Evolutionary conservation across 2,329 filamentous ascomycete species (phyloP), one percentile per base, ranked within the genome.

Genomic region (Aquanectria penicillioides): DNA sequence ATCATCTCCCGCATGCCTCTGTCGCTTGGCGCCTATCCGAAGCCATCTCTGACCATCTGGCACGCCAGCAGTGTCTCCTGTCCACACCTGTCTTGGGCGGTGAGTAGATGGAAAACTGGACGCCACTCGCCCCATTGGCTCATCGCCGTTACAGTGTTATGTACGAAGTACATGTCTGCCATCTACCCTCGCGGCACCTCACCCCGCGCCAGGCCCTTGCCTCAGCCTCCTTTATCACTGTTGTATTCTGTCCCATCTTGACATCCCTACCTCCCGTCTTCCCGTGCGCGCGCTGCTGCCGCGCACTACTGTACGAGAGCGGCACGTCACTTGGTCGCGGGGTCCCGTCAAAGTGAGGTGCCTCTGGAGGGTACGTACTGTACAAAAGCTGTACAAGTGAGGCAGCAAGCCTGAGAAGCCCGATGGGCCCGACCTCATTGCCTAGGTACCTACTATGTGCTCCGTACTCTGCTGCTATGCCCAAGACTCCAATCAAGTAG

Each of bases 271-370:
- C 25, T 56, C 38, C 48, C 41, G 48, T 29, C 48, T 28, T 51
- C 48, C 38, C 37, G 46, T 44, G 54, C 38, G 31, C 48, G 58
- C 60, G 44, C 41, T 65, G 61, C 63, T 57, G 63, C 52, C 43
- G 59, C 59, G 62, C 57, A 57, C 65, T 65, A 67, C 64, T 65
- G 65, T 65, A 58, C 36, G 56, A 62, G 59, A 63, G 64, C 49
- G 64, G 64, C 65, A 67, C 64, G 62, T 61, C 64, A 63, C 62
- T 64, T 57, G 64, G 62, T 31, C 57, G 59, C 43, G 59, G 61
- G 63, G 59, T 65, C 51, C 49, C 51, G 59, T 50, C 57, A 29
- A n/a, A 37, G 46, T 64, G 62, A 52, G 38, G 56, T 54, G 36
- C 29, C 33, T 40, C 44, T 36, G 20, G 59, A 31, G 12, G 46